phyloP scores from a whole-genome alignment of 2,329 filamentous ascomycete species.

The Fusarium kyushuense region DNA sequence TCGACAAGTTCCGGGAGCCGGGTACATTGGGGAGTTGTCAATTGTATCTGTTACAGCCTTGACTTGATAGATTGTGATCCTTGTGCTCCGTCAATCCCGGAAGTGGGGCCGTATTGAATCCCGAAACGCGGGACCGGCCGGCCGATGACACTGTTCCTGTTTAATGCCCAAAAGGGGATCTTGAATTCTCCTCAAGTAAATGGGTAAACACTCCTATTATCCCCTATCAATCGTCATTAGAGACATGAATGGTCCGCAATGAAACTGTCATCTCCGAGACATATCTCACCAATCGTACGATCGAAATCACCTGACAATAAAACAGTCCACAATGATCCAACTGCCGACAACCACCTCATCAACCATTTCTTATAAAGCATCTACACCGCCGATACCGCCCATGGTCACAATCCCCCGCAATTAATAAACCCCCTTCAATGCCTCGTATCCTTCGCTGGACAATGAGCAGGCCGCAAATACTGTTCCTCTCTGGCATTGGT shows the following conservation, averaged over 20 bases:
- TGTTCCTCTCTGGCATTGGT: conserved; percentile 47
- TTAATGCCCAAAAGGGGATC: background rate
- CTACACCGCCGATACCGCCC: conserved; percentile 41
- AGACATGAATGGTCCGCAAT: background rate
- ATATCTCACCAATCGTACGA: conserved; percentile 36
- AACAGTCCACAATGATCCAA: conserved; percentile 41
- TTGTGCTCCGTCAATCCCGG: background rate
- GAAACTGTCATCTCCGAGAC: background rate
- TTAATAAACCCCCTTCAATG: conserved; percentile 29
- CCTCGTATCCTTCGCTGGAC: conserved; percentile 48
- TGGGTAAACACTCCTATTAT: background rate
- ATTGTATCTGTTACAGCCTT: background rate
- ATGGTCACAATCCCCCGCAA: conserved; percentile 17
- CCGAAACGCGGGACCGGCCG: conserved; percentile 15
- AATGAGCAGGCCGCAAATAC: conserved; percentile 47
- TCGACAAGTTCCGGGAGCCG: background rate
- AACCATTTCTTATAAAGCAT: conserved; percentile 32
- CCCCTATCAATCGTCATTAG: background rate
- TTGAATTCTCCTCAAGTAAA: background rate
- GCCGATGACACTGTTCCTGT: background rate
- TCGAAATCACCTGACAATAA: conserved; percentile 36
- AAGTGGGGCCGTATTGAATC: conserved; percentile 13
- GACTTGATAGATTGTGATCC: background rate
- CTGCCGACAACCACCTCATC: conserved; percentile 7
- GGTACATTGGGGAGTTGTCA: background rate